Evolutionary conservation across 306 rosid genomes (phyloP).

Genomic region (Sophora flavescens): DNA sequence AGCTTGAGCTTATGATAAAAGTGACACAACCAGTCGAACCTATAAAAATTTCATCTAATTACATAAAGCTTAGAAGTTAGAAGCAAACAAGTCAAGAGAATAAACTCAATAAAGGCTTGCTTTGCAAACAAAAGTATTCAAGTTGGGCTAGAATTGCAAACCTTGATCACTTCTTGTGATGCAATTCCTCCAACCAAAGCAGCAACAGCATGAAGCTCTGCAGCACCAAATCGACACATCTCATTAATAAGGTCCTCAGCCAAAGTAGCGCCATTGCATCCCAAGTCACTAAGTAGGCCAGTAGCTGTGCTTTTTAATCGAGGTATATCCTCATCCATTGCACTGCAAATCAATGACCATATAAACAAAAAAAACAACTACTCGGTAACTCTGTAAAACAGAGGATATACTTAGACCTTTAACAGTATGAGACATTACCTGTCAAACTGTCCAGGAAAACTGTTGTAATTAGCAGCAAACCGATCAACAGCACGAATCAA

Average conservation of each 20-base stretch:
- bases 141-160: slow-evolving; percentile 43
- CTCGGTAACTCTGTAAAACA: slow-evolving; percentile 27
- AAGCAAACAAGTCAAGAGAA: slow-evolving; percentile 20
- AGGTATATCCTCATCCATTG: slow-evolving; percentile 92
- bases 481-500: slow-evolving; percentile 96
- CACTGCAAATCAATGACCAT: slow-evolving; percentile 59
- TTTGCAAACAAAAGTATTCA: slow-evolving; percentile 12
- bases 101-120: slow-evolving; percentile 32
- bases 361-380: slow-evolving; percentile 33
- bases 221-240: slow-evolving; percentile 98
- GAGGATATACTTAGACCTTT: slow-evolving; percentile 2
- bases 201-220: slow-evolving; percentile 93
- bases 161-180: slow-evolving; percentile 98
- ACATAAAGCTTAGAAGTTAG: background rate
- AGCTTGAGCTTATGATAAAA: slow-evolving; percentile 16
- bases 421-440: slow-evolving; percentile 59
- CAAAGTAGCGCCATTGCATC: slow-evolving; percentile 83
- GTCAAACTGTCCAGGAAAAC: slow-evolving; percentile 93
- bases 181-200: slow-evolving; percentile 97
- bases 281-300: slow-evolving; percentile 83
- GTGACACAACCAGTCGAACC: slow-evolving; percentile 20
- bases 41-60: slow-evolving; percentile 10
- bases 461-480: slow-evolving; percentile 92
- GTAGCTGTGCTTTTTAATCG: slow-evolving; percentile 87
- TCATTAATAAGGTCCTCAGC: slow-evolving; percentile 96